These are phyloP conservation scores for Globisporangium orthogonon DNA, from an alignment of 352 stramenopile species.

Conservation along the genomic window DNA sequence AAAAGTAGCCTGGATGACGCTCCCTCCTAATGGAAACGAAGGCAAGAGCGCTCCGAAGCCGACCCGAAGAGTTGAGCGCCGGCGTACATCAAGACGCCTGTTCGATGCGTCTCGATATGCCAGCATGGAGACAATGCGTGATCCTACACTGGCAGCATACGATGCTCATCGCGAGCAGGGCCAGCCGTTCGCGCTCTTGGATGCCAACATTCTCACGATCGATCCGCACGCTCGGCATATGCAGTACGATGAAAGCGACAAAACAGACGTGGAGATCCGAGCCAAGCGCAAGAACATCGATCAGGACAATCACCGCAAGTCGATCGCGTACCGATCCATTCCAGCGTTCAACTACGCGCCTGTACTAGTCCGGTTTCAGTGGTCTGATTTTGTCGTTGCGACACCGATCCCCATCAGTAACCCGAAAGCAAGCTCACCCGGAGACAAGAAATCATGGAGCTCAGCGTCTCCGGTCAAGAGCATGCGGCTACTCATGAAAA, in stretches of 20 bases:
- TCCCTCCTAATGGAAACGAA: neutral
- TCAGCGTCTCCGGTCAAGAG: constrained; percentile 40
- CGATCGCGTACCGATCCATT: constrained; percentile 45
- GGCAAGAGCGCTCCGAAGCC: neutral
- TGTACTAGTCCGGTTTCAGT: constrained; percentile 62
- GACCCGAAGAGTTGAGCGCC: constrained; percentile 17
- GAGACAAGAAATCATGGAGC: constrained; percentile 11
- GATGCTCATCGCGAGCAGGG: constrained; percentile 43
- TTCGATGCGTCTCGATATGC: constrained; percentile 22
- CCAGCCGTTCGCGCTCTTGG: constrained; percentile 41
- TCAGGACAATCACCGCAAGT: constrained; percentile 55
- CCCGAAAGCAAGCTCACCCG: neutral
- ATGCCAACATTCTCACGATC: constrained; percentile 47
- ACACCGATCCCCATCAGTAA: constrained; percentile 26
- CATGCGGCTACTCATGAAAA: constrained; percentile 52
- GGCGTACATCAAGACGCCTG: constrained; percentile 21
- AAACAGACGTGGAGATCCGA: constrained; percentile 30
- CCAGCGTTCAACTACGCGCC: constrained; percentile 65
- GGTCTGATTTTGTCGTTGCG: constrained; percentile 67
- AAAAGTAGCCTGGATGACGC: constrained; percentile 5
- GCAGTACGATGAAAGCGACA: constrained; percentile 38
- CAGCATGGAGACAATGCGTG: constrained; percentile 20
- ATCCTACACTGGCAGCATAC: constrained; percentile 48
- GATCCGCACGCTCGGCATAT: constrained; percentile 40
- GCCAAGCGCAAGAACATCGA: constrained; percentile 58